Evolutionary conservation across 2,329 filamentous ascomycete genomes (phyloP).

Genomic region (Orbilia javanica): DNA sequence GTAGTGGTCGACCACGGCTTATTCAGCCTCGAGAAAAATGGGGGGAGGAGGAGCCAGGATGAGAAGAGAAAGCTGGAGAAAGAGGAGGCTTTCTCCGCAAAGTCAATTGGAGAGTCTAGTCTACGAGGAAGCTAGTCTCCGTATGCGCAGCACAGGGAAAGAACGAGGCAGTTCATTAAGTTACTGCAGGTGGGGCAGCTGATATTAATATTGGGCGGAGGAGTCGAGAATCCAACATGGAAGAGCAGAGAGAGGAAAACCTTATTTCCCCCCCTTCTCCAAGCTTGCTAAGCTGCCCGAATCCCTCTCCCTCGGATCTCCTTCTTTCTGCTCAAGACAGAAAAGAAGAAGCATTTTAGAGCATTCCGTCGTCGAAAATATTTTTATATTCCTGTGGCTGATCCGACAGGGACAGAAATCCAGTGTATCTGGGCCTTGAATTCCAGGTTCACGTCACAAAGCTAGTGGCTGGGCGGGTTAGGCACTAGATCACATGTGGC

Average conservation of each 20-base stretch:
- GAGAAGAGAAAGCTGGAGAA: background rate
- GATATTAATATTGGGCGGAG: background rate
- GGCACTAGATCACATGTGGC: background rate
- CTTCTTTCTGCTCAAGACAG: background rate
- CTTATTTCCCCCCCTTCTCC: background rate
- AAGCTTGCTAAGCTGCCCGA: too few species aligned
- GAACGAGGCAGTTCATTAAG: too few species aligned
- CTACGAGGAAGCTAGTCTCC: background rate
- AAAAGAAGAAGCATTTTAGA: too few species aligned
- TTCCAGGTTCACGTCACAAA: background rate
- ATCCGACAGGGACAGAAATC: background rate
- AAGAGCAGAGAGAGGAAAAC: too few species aligned
- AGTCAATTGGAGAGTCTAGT: background rate
- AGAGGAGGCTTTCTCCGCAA: background rate
- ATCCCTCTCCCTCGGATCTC: background rate
- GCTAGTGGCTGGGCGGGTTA: background rate
- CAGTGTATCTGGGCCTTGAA: too few species aligned
- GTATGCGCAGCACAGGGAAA: too few species aligned
- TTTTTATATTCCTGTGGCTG: background rate
- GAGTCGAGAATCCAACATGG: background rate
- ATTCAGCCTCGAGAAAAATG: too few species aligned
- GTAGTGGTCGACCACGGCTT: background rate
- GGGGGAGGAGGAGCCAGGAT: too few species aligned
- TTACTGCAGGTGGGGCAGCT: background rate
- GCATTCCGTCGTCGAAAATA: background rate